Conservation (phyloP, 306 rosid species). For the Ceratonia siliqua region DNA sequence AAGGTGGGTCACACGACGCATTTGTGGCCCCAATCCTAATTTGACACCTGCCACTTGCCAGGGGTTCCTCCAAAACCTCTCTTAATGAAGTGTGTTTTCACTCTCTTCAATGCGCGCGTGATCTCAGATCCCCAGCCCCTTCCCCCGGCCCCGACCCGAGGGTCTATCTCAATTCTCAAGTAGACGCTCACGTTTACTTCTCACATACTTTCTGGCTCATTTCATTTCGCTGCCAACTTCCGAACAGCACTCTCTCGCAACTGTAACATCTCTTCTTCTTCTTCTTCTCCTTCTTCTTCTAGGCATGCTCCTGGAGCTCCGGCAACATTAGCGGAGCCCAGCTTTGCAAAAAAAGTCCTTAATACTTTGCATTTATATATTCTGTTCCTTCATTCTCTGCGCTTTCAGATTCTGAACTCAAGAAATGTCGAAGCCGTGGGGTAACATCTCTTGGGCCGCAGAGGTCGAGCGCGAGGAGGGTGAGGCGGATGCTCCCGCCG, state of each 20-base stretch:
- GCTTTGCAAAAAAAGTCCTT: conserved; percentile 18
- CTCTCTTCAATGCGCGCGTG: no score
- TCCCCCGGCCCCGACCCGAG: no score
- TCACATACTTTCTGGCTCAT: not conserved
- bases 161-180: not conserved
- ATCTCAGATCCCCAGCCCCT: no score
- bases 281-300: conserved; percentile 8
- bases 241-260: no score
- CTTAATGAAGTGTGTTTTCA: no score
- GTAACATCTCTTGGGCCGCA: conserved; percentile 90
- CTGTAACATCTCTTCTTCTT: not conserved
- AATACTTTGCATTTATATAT: not conserved
- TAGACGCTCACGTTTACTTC: not conserved
- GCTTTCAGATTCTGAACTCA: conserved; percentile 49
- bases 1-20: no score
- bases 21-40: no score
- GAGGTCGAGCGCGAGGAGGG: conserved; percentile 89
- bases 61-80: no score
- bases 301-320: conserved; percentile 72
- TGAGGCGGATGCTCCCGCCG: conserved; percentile 47
- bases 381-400: not conserved
- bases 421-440: conserved; percentile 88
- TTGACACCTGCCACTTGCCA: no score
- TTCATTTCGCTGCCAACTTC: not conserved
- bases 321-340: conserved; percentile 80